These are phyloP conservation scores for Alternaria panax DNA, from an alignment of 2,329 filamentous ascomycete species.

Conservation along the genomic window DNA sequence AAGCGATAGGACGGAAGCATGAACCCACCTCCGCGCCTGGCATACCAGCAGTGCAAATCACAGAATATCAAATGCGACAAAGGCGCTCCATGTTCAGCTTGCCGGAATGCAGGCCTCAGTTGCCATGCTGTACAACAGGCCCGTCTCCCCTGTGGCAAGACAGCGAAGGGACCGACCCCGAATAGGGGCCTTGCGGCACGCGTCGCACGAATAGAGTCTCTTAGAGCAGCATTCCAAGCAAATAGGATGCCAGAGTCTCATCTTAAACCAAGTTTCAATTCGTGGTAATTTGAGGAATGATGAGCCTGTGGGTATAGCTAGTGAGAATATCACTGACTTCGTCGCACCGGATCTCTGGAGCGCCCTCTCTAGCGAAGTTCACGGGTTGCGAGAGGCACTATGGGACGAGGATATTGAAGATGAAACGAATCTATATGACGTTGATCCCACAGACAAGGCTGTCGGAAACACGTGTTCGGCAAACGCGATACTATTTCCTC, in stretches of 20 bases:
- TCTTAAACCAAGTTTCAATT: not conserved
- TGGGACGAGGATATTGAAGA: not conserved
- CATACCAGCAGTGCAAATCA: not conserved
- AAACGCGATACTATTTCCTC: not conserved
- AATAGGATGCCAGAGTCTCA: rapidly evolving
- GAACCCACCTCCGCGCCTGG: not conserved
- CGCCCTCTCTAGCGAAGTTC: not conserved
- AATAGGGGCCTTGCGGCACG: not conserved
- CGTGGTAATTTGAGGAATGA: not conserved
- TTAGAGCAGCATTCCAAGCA: not conserved
- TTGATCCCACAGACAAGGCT: not conserved
- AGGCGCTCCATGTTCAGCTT: not conserved
- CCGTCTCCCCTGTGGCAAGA: not conserved
- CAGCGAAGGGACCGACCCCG: not conserved
- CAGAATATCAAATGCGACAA: not conserved
- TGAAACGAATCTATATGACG: not conserved
- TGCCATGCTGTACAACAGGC: not conserved
- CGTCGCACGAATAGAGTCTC: too few species aligned
- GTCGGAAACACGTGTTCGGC: not conserved
- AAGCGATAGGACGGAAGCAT: not conserved
- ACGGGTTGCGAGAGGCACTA: not conserved
- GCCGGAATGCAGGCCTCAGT: not conserved
- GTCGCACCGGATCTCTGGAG: not conserved
- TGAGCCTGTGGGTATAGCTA: not conserved
- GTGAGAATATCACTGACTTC: not conserved